These are phyloP conservation scores for Selaginella tamariscina DNA, from an alignment of 75 land plant species.

Conservation along the genomic window DNA sequence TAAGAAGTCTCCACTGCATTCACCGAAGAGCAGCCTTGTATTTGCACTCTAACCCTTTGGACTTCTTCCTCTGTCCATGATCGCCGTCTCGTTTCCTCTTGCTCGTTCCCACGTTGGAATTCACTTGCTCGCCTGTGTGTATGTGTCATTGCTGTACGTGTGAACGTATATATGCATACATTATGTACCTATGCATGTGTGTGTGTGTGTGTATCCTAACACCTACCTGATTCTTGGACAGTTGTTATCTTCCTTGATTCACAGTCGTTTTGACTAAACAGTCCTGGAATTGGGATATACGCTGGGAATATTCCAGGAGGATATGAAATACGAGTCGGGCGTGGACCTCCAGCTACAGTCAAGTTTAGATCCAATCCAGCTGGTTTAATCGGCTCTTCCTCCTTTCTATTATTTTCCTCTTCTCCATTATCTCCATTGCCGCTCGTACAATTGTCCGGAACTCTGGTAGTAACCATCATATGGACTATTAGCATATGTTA, in stretches of 20 bases:
- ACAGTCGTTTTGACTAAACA: background rate
- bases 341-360: constrained; percentile 57
- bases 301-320: constrained; percentile 16
- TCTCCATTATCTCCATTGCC: no score
- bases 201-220: no score
- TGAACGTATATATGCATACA: no score
- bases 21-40: constrained; percentile 52
- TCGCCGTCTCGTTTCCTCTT: background rate
- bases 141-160: constrained; percentile 79
- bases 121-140: constrained; percentile 32
- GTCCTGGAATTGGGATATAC: background rate
- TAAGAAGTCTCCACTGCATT: constrained; percentile 88
- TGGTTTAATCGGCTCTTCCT: no score
- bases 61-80: background rate
- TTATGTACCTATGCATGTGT: no score
- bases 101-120: constrained; percentile 35
- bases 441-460: no score
- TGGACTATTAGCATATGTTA: no score
- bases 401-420: no score
- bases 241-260: background rate
- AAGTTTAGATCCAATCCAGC: constrained; percentile 54
- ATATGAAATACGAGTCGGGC: constrained; percentile 27
- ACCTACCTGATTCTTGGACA: background rate
- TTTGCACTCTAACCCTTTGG: constrained; percentile 4
- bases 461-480: no score